phyloP scores from a whole-genome alignment of 2,329 filamentous ascomycete genomes.

The Phoma herbarum region DNA sequence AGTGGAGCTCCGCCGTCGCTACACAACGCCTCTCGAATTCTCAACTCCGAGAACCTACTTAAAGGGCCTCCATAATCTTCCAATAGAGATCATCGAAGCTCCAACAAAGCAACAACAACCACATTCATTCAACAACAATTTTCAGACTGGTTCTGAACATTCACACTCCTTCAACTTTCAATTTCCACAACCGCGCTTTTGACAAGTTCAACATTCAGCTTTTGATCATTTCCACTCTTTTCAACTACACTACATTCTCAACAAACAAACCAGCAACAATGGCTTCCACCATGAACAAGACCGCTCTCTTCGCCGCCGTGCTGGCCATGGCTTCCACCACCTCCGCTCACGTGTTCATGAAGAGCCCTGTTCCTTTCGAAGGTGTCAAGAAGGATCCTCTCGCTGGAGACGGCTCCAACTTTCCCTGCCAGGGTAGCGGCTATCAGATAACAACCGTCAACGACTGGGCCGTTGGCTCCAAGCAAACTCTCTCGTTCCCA shows the following conservation, averaged over 20 bases:
- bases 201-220: slow-evolving; percentile 18
- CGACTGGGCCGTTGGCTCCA: slow-evolving; percentile 68
- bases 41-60: slow-evolving; percentile 17
- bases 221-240: slow-evolving; percentile 21
- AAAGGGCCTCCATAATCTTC: slow-evolving; percentile 21
- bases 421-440: slow-evolving; percentile 75
- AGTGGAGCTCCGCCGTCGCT: slow-evolving; percentile 18
- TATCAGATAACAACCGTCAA: slow-evolving; percentile 63
- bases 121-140: slow-evolving; percentile 20
- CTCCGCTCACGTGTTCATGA: slow-evolving; percentile 80
- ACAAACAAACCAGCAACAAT: slow-evolving; percentile 19
- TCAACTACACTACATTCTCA: slow-evolving; percentile 10
- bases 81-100: slow-evolving; percentile 23
- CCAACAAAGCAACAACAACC: slow-evolving; percentile 20
- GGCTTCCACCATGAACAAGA: slow-evolving; percentile 19
- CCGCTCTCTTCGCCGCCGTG: slow-evolving; percentile 28
- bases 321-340: slow-evolving; percentile 62
- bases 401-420: slow-evolving; percentile 78
- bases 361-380: slow-evolving; percentile 71
- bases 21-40: slow-evolving; percentile 13
- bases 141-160: slow-evolving; percentile 25
- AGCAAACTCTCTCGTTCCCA: slow-evolving; percentile 68
- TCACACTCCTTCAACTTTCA: slow-evolving; percentile 23
- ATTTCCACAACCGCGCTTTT: slow-evolving; percentile 10
- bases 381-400: slow-evolving; percentile 64